Conservation (phyloP, 495 filamentous ascomycete species). For the Penicillium nucicola region DNA sequence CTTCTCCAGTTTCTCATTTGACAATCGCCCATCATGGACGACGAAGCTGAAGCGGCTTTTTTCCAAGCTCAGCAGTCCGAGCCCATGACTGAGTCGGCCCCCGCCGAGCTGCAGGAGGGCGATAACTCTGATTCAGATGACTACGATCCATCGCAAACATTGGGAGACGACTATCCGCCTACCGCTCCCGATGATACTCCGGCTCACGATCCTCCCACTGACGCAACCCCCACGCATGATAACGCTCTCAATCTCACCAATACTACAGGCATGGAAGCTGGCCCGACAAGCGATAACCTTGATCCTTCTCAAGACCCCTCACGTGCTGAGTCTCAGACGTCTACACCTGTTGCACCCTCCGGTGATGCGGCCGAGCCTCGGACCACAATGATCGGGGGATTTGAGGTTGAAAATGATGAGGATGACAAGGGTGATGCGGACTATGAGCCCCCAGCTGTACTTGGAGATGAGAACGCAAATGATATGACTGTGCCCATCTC, state of each 20-base stretch:
- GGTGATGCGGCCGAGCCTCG: conserved; percentile 43
- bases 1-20: conserved; percentile 3
- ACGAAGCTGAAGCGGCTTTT: conserved; percentile 61
- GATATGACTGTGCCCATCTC: conserved; percentile 44
- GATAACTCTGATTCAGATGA: conserved; percentile 54
- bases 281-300: conserved; percentile 21
- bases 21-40: conserved; percentile 46
- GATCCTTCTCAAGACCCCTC: conserved; percentile 36
- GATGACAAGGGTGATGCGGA: conserved; percentile 51
- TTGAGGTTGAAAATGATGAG: conserved; percentile 62
- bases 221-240: conserved; percentile 17
- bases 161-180: conserved; percentile 42
- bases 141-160: conserved; percentile 52
- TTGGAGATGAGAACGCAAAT: conserved; percentile 46
- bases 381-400: conserved; percentile 73
- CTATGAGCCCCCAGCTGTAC: conserved; percentile 53
- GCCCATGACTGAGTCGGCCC: conserved; percentile 46
- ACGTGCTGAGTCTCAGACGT: conserved; percentile 36
- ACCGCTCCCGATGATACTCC: conserved; percentile 24
- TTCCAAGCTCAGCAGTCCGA: conserved; percentile 42
- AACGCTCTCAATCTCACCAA: conserved; percentile 18
- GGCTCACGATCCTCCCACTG: conserved; percentile 20
- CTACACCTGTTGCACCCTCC: conserved; percentile 34
- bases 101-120: conserved; percentile 47
- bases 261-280: conserved; percentile 28